A percentile compares a stretch with the other conserved stretches of the same genome.
phyloP scores from a whole-genome alignment of 495 filamentous ascomycete genomes.

The Choiromyces venosus region DNA sequence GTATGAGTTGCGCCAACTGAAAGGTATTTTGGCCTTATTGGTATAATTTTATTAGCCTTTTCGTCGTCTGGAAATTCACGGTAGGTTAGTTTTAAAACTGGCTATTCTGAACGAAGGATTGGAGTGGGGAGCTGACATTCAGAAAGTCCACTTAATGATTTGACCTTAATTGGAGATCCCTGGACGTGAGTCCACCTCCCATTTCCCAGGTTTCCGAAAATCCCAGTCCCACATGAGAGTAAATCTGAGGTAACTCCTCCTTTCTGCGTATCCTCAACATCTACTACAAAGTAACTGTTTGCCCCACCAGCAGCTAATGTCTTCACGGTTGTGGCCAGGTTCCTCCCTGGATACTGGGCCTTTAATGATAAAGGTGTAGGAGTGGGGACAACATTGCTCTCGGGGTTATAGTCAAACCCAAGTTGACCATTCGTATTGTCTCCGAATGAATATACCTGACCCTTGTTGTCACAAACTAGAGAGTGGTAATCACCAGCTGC shows the following conservation, averaged over 20 bases:
- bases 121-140: constrained; percentile 51
- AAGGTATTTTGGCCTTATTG: constrained; percentile 68
- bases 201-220: constrained; percentile 74
- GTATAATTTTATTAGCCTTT: constrained; percentile 54
- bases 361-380: constrained; percentile 64
- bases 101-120: neutral
- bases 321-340: constrained; percentile 57
- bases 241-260: constrained; percentile 64
- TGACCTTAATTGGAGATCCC: constrained; percentile 70
- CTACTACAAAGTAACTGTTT: constrained; percentile 80
- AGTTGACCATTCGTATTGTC: constrained; percentile 86
- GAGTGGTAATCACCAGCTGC: constrained; percentile 86
- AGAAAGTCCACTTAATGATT: constrained; percentile 68
- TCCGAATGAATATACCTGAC: constrained; percentile 79
- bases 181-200: constrained; percentile 90
- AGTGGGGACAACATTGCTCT: constrained; percentile 57
- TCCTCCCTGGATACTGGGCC: constrained; percentile 62
- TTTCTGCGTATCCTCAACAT: constrained; percentile 52
- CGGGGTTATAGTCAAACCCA: constrained; percentile 62
- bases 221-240: constrained; percentile 79
- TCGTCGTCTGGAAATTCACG: constrained; percentile 55
- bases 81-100: constrained; percentile 5
- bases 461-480: constrained; percentile 64
- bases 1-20: constrained; percentile 73
- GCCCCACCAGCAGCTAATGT: constrained; percentile 74